These are phyloP conservation scores for Byssochlamys sp. DNA, from an alignment of 2,329 filamentous ascomycete genomes.

Conservation along the genomic window DNA sequence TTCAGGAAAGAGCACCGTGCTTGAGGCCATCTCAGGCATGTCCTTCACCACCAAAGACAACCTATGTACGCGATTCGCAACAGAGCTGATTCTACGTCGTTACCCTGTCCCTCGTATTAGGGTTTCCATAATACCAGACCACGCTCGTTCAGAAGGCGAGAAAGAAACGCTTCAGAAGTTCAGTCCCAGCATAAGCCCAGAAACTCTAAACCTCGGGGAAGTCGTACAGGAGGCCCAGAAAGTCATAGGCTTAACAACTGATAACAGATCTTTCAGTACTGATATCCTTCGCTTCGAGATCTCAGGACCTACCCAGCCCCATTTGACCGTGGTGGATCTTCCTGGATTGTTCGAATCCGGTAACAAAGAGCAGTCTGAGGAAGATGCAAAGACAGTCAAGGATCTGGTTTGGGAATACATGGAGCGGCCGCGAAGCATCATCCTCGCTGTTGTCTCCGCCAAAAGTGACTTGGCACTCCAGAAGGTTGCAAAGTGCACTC, in stretches of 20 bases:
- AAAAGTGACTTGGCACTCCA: constrained; percentile 48
- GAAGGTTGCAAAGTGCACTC: constrained; percentile 28
- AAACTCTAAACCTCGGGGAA: too few relatives aligned
- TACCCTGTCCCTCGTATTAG: constrained; percentile 26
- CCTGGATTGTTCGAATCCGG: too few relatives aligned
- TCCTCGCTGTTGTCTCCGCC: constrained; percentile 47
- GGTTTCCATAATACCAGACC: constrained; percentile 39
- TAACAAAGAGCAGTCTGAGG: too few relatives aligned
- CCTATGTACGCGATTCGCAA: constrained; percentile 54
- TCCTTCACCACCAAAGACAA: constrained; percentile 52
- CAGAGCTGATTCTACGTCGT: constrained; percentile 49
- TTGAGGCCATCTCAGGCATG: constrained; percentile 55
- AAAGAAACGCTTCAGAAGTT: constrained; percentile 9
- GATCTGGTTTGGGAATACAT: constrained; percentile 42
- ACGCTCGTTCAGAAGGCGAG: constrained; percentile 20
- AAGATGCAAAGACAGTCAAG: constrained; percentile 11
- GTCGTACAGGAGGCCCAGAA: constrained; percentile 30
- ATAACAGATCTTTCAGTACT: constrained; percentile 1
- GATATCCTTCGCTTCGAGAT: too few relatives aligned
- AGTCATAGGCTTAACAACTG: constrained; percentile 40
- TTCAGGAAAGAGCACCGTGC: constrained; percentile 55
- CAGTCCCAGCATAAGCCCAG: too few relatives aligned
- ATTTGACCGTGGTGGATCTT: too few relatives aligned
- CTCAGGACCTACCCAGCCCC: too few relatives aligned
- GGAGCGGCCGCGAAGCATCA: constrained; percentile 48